Percentiles rank a stretch among this genome's conserved stretches.
phyloP scores from a whole-genome alignment of 139 green algal species.

The Spirogloea muscicola region DNA sequence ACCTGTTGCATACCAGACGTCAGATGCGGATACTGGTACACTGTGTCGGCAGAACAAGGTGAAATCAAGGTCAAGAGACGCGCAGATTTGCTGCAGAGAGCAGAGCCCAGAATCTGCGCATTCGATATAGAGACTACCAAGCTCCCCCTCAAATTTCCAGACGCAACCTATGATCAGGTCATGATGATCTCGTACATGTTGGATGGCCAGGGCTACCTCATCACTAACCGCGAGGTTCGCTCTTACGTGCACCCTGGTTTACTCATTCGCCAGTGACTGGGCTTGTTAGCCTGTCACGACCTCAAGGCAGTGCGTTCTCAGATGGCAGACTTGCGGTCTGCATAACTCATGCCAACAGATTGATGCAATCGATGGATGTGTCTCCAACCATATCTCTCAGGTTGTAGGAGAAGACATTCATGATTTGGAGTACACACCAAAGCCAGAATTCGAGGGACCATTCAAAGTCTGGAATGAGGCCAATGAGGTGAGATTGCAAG shows the following conservation, averaged over 20 bases:
- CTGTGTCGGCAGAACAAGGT: conserved; percentile 62
- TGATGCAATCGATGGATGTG: too few relatives aligned
- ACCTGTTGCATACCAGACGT: conserved; percentile 51
- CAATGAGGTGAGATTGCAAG: conserved; percentile 66
- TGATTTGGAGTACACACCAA: conserved; percentile 97
- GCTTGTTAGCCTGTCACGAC: too few relatives aligned
- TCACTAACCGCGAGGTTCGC: conserved; percentile 78
- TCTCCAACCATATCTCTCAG: too few relatives aligned
- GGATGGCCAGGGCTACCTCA: conserved; percentile 91
- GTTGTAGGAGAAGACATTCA: conserved; percentile 83
- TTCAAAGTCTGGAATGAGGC: conserved; percentile 88
- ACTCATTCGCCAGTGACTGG: too few relatives aligned
- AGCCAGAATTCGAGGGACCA: conserved; percentile 86
- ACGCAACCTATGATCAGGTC: conserved; percentile 91
- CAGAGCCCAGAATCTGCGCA: conserved; percentile 72
- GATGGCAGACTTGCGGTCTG: too few relatives aligned
- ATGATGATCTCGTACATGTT: conserved; percentile 99
- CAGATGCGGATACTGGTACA: conserved; percentile 87
- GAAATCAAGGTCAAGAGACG: conserved; percentile 57
- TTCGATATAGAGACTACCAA: conserved; percentile 99
- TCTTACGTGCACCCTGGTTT: too few relatives aligned
- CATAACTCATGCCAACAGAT: too few relatives aligned
- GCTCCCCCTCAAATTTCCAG: conserved; percentile 97
- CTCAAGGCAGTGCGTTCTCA: too few relatives aligned
- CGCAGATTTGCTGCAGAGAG: conserved; percentile 71